These are phyloP conservation scores for Penicillium psychrofluorescens DNA, from an alignment of 495 filamentous ascomycete genomes.

Conservation along the genomic window DNA sequence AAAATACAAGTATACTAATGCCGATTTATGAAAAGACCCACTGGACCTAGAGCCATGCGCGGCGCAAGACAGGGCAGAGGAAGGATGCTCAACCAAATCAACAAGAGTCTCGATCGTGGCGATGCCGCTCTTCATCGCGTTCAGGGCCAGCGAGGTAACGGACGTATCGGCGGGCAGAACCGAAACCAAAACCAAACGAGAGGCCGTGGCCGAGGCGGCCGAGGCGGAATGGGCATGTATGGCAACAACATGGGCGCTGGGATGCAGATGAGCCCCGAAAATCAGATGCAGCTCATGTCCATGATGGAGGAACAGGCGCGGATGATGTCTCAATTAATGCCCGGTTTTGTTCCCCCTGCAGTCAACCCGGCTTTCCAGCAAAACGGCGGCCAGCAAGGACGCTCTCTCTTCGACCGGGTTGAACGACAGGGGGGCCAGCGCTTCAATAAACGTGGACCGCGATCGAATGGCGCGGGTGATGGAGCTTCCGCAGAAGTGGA, in stretches of 20 bases:
- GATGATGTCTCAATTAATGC: slow-evolving; percentile 68
- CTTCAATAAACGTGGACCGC: slow-evolving; percentile 25
- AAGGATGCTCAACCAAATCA: slow-evolving; percentile 80
- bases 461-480: slow-evolving; percentile 10
- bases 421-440: slow-evolving; percentile 40
- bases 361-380: slow-evolving; percentile 49
- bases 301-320: slow-evolving; percentile 86
- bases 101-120: slow-evolving; percentile 75
- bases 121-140: slow-evolving; percentile 77
- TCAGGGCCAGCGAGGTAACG: slow-evolving; percentile 60
- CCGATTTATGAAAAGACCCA: slow-evolving; percentile 54
- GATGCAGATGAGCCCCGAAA: slow-evolving; percentile 56
- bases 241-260: slow-evolving; percentile 37
- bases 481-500: slow-evolving; percentile 28
- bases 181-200: slow-evolving; percentile 57
- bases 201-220: slow-evolving; percentile 48
- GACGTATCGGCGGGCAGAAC: slow-evolving; percentile 67
- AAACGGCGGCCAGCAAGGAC: slow-evolving; percentile 44
- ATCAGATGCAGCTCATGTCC: slow-evolving; percentile 72
- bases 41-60: slow-evolving; percentile 93
- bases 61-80: slow-evolving; percentile 53
- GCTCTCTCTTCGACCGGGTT: slow-evolving; percentile 75
- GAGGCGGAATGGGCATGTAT: slow-evolving; percentile 42
- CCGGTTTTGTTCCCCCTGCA: slow-evolving; percentile 38
- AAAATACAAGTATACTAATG: slow-evolving; percentile 5